Evolutionary conservation across 1,284 basidiomycete genomes (phyloP).

Genomic region (Anthracocystis walkeri): DNA sequence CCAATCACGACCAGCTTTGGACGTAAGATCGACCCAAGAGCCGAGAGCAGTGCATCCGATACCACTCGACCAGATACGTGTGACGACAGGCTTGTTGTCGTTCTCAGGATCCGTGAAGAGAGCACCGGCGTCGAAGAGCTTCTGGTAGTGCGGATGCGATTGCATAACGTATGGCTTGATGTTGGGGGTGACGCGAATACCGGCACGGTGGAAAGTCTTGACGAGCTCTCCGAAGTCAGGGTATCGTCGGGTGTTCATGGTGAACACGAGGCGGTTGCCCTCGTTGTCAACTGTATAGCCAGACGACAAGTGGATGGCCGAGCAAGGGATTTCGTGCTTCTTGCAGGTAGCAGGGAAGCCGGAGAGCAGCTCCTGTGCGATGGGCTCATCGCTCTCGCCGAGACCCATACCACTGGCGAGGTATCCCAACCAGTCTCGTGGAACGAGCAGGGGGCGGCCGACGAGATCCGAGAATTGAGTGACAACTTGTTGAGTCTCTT

Average conservation of each 20-base stretch:
- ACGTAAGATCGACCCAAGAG: constrained; percentile 71
- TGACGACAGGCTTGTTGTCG: constrained; percentile 66
- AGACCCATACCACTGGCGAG: constrained; percentile 71
- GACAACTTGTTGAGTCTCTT: constrained; percentile 68
- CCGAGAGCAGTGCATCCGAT: constrained; percentile 70
- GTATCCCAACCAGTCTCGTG: constrained; percentile 71
- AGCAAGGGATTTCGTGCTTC: constrained; percentile 71
- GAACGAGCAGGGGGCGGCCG: constrained; percentile 69
- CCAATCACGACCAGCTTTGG: constrained; percentile 70
- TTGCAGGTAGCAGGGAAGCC: constrained; percentile 70
- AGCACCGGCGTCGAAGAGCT: constrained; percentile 66
- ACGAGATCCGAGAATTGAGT: constrained; percentile 67
- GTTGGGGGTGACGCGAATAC: constrained; percentile 71
- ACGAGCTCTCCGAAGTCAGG: constrained; percentile 71
- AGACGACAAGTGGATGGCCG: constrained; percentile 66
- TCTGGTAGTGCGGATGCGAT: constrained; percentile 69
- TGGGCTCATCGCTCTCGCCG: constrained; percentile 70
- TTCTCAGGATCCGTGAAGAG: constrained; percentile 69
- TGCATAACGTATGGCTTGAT: constrained; percentile 69
- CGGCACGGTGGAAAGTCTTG: constrained; percentile 69
- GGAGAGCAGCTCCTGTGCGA: constrained; percentile 71
- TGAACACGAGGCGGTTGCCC: constrained; percentile 71
- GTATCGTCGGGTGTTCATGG: constrained; percentile 71
- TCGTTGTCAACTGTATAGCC: constrained; percentile 71
- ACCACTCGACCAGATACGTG: constrained; percentile 71